phyloP scores from a whole-genome alignment of 148 eudicot species.

The Pouteria glomerata region DNA sequence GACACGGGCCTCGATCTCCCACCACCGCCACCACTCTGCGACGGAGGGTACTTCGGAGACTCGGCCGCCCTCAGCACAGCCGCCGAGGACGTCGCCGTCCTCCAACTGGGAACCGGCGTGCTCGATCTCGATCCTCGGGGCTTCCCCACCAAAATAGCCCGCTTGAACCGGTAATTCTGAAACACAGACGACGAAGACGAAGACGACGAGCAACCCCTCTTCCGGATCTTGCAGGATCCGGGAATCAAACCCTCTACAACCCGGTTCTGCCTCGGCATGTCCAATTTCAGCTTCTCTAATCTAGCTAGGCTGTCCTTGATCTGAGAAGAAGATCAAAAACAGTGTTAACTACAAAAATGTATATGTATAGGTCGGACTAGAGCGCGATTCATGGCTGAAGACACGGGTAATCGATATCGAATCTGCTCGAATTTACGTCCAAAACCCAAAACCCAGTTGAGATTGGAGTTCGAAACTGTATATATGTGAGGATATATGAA shows the following conservation, averaged over 20 bases:
- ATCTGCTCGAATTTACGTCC: background rate
- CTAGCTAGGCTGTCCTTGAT: too few species aligned
- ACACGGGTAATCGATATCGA: background rate
- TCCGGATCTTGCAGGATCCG: conserved; percentile 61
- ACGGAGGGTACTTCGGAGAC: conserved; percentile 44
- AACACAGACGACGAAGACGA: conserved; percentile 73
- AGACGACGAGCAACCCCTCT: conserved; percentile 80
- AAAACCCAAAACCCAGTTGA: background rate
- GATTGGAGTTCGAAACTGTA: background rate
- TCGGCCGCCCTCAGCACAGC: conserved; percentile 38
- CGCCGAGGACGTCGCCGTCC: conserved; percentile 39
- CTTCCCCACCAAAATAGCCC: conserved; percentile 67
- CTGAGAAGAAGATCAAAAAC: background rate
- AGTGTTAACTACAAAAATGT: background rate
- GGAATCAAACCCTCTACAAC: conserved; percentile 28
- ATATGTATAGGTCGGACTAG: background rate
- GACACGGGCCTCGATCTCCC: conserved; percentile 51
- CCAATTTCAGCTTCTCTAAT: too few species aligned
- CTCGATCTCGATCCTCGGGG: conserved; percentile 49
- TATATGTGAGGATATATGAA: background rate
- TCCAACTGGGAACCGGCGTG: conserved; percentile 81
- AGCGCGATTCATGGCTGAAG: background rate
- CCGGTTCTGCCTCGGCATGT: conserved; percentile 17
- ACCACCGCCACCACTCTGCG: conserved; percentile 27
- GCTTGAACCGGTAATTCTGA: conserved; percentile 64